Base-by-base conservation (phyloP, 2,329 filamentous ascomycete species). In the Diaporthe citri region DNA sequence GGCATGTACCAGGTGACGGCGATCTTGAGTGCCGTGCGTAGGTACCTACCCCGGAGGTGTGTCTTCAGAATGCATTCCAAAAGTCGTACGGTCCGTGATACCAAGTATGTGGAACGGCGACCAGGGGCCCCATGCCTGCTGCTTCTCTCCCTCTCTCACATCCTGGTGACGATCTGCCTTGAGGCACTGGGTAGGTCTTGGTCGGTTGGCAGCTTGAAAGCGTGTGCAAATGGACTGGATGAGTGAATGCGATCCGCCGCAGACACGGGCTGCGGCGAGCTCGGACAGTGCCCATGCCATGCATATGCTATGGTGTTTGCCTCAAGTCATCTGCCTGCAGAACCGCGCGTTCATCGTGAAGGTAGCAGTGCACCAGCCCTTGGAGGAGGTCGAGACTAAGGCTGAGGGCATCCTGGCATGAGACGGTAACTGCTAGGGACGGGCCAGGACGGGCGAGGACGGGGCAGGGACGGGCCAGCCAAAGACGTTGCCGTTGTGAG, bases 1-100 rank as follows among this genome's bases (percentile, higher is more conserved):
- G 72, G 73, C 59, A 76, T 75, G 70, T 55, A 72, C 70, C 46
- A 25, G 57, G 39, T 51, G 64, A 55, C 34, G 64, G 25, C 64
- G 64, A 69, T 59, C 28, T 48, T 34, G 56, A 62, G 70, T 55
- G 57, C 57, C 56, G 57, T 62, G 70, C 34, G 46, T 48, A 60
- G 25, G 57, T 55, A 72, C 43, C 34, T 48, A 55, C 4, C n/a
- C 41, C 36, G 48, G 46, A 64, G 57, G 31, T 64, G 46, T 72
- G 70, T 72, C 57, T 64, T 41, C 57, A 64, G 43, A 64, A 15
- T 64, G 46, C 57, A 72, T 72, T 72, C 70, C 70, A 55, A 25
- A n/a, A n/a, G 70, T 72, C 46, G 57, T 43, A 64, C 70, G 48
- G 57, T n/a, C 34, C 46, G 70, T 72, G 70, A n/a, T 72, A 72